phyloP scores from a whole-genome alignment of 179 eudicot genomes.

The Silene coronaria region DNA sequence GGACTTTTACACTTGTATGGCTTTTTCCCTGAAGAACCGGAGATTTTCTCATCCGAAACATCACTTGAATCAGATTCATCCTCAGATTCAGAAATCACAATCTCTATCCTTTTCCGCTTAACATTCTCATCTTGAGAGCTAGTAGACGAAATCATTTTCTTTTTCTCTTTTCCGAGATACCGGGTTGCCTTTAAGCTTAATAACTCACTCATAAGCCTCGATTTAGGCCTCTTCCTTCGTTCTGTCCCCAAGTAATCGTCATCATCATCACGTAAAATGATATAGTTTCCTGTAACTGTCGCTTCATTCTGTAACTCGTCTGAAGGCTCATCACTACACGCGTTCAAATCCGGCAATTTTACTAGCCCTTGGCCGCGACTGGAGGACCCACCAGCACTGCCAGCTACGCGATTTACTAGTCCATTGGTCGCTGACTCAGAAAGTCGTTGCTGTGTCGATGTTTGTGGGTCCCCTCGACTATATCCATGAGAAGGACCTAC shows the following conservation, averaged over 20 bases:
- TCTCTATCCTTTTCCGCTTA: slow-evolving; percentile 19
- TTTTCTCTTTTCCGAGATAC: slow-evolving; percentile 6
- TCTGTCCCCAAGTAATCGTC: slow-evolving; percentile 32
- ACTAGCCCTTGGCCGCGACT: slow-evolving; percentile 9
- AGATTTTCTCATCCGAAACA: slow-evolving; percentile 21
- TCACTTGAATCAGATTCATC: slow-evolving; percentile 21
- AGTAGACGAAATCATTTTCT: slow-evolving; percentile 8
- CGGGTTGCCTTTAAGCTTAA: slow-evolving; percentile 10
- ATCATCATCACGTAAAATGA: slow-evolving; percentile 27
- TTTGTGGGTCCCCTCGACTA: neutral
- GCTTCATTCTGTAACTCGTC: slow-evolving; percentile 6
- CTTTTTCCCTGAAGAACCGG: slow-evolving; percentile 15
- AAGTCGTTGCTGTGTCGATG: too few relatives aligned
- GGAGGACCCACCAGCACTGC: neutral
- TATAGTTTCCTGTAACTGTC: neutral
- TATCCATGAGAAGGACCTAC: slow-evolving; percentile 5
- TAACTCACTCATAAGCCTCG: slow-evolving; percentile 31
- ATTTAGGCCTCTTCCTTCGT: slow-evolving; percentile 23
- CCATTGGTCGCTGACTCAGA: neutral
- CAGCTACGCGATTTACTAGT: neutral
- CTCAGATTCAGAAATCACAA: slow-evolving; percentile 23
- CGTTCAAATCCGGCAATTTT: slow-evolving; percentile 31
- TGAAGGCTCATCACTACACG: slow-evolving; percentile 22
- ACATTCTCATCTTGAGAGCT: slow-evolving; percentile 18
- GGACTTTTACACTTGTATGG: slow-evolving; percentile 21